These are phyloP conservation scores for Cucurbita ficifolia DNA, from an alignment of 306 rosid genomes.

Conservation along the genomic window DNA sequence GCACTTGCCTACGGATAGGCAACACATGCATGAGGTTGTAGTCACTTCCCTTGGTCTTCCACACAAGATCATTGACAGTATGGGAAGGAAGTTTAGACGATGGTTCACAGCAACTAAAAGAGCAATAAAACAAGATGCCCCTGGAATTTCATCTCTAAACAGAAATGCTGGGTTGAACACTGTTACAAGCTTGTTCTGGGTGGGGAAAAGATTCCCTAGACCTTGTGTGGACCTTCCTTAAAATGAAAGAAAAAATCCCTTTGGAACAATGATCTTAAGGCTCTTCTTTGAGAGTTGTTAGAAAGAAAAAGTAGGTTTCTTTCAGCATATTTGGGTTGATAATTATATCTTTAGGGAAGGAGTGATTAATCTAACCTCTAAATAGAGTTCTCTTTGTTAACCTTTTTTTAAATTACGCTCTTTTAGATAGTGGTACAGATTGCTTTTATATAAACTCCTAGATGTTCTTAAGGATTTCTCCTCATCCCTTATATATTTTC, in stretches of 20 bases:
- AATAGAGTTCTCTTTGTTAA: no score
- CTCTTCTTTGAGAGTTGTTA: not conserved
- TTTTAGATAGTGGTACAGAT: not conserved
- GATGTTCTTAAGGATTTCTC: not conserved
- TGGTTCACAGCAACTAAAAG: not conserved
- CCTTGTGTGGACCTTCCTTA: not conserved
- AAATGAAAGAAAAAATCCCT: not conserved
- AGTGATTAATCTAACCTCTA: no score
- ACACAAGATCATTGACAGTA: not conserved
- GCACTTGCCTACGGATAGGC: no score
- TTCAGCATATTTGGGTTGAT: no score
- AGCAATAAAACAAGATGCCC: not conserved
- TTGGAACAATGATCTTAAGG: not conserved
- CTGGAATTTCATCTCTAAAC: not conserved
- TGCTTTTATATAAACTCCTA: not conserved
- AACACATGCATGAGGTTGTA: no score
- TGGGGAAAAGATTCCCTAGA: not conserved
- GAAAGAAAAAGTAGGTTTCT: not conserved
- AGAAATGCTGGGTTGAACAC: not conserved
- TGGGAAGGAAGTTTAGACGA: not conserved
- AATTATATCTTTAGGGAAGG: no score
- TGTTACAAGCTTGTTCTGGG: not conserved
- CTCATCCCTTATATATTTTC: not conserved
- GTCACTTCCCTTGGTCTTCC: not conserved
- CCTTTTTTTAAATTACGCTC: not conserved